A percentile compares a stretch with the other conserved stretches of the same genome.
These are phyloP conservation scores for Magnaporthiopsis poae DNA, from an alignment of 2,329 filamentous ascomycete genomes.

Conservation along the genomic window DNA sequence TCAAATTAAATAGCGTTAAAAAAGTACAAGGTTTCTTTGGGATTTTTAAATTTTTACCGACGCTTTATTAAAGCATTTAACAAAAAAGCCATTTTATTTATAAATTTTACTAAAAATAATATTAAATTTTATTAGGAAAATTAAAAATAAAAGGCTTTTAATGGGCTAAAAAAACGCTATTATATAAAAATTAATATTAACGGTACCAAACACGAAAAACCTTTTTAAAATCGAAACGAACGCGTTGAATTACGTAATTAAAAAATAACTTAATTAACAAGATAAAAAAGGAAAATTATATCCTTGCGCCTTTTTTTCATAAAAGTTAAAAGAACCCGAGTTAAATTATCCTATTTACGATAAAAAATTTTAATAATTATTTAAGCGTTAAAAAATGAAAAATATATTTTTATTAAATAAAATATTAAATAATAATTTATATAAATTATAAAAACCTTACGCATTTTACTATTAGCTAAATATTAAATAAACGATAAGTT, in stretches of 20 bases:
- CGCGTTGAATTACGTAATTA: slow-evolving; percentile 13
- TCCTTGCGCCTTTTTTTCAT: not conserved
- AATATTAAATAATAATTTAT: slow-evolving; percentile 19
- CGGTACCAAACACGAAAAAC: slow-evolving; percentile 12
- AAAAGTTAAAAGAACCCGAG: too few species aligned
- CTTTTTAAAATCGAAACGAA: slow-evolving; percentile 16
- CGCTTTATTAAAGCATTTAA: too few species aligned
- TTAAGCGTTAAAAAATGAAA: too few species aligned
- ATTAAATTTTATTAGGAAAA: slow-evolving; percentile 21
- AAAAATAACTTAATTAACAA: slow-evolving; percentile 11
- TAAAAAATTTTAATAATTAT: slow-evolving; percentile 14
- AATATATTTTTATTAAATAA: too few species aligned
- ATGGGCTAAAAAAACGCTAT: slow-evolving; percentile 8
- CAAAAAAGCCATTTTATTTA: too few species aligned
- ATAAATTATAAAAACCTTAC: slow-evolving; percentile 20
- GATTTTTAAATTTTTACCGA: too few species aligned
- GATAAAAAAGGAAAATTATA: not conserved
- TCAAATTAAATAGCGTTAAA: slow-evolving; percentile 9
- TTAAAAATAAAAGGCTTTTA: slow-evolving; percentile 14
- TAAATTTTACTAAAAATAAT: too few species aligned
- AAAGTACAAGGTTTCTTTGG: slow-evolving; percentile 19
- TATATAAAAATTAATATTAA: slow-evolving; percentile 13
- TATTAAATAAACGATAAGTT: too few species aligned
- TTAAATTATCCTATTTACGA: too few species aligned
- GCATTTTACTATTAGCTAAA: slow-evolving; percentile 21